Conservation (phyloP, 768 basidiomycete species). For the Russula olivacea region DNA sequence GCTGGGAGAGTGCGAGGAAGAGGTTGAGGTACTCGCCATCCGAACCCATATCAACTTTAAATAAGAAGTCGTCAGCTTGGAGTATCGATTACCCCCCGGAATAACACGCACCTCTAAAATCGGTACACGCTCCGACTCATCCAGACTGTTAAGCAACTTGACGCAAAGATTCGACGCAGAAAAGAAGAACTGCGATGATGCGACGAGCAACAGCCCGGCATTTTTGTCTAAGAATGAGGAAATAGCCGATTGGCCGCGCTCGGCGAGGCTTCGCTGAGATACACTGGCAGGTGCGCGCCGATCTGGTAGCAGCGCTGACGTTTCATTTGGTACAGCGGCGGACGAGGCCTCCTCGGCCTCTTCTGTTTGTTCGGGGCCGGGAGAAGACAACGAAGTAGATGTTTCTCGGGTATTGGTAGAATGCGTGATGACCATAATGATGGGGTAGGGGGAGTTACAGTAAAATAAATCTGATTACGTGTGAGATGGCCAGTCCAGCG, state of each 20-base stretch:
- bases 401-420: not conserved
- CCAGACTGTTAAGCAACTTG: constrained; percentile 52
- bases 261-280: too few species aligned
- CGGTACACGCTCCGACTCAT: constrained; percentile 44
- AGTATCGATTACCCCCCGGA: not conserved
- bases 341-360: not conserved
- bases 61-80: not conserved
- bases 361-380: not conserved
- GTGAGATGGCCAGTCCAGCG: too few species aligned
- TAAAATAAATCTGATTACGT: not conserved
- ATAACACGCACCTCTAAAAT: constrained; percentile 44
- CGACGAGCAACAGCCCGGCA: constrained; percentile 55
- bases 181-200: constrained; percentile 52
- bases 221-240: constrained; percentile 34
- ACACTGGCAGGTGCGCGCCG: not conserved
- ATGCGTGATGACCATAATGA: not conserved
- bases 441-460: not conserved
- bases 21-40: constrained; percentile 41
- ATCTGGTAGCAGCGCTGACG: not conserved
- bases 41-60: constrained; percentile 48
- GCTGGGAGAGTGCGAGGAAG: not conserved
- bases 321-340: not conserved
- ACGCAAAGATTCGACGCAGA: constrained; percentile 57
- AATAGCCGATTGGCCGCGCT: not conserved
- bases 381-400: not conserved